Base-by-base conservation (phyloP, 257 asterid species). In the Verbena officinalis region DNA sequence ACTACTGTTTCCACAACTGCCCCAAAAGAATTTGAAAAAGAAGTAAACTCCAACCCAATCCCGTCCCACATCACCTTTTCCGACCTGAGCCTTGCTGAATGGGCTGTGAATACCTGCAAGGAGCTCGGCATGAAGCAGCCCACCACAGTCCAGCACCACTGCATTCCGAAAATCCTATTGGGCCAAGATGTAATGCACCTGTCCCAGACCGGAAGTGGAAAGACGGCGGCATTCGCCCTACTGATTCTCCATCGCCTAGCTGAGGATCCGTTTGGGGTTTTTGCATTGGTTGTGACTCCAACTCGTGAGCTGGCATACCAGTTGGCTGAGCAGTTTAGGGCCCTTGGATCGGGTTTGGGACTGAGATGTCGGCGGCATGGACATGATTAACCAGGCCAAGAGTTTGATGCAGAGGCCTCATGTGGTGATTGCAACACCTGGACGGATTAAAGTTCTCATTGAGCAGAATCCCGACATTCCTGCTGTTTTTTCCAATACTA, bases 131-230 rank as follows among this genome's bases (percentile, higher is more conserved):
- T 94, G 93, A 94, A 84, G 76, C 83, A 61, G 15, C 97, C 99
- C 0, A 94, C 95, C 16, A 95, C 97, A 0, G 97, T 94, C 20
- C 99, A 94, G 76, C 78, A 78, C 76, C 95, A 84, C 75, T 94
- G 99, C 81, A 82, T 94, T 50, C 99, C 99, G 54, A 80, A 77
- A 70, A 90, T 94, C 46, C 87, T 90, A 2, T 55, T 88, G 1
- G 97, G 97, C 39, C 82, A 78, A 75, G 99, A 94, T 62, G 97
- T 94, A 55, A 55, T 94, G 74, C 97, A 96, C 39, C 54, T 88
- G 7, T 95, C 97, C n/a, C 86, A 94, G 73, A 94, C 96, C 7
- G 99, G 99, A 9, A 90, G 91, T 38, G 97, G 96, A 6, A 94
- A 94, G 60, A 94, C 99, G 3, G 97, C 97, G 0, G 91, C 99